Evolutionary conservation across 306 rosid genomes (phyloP).

Genomic region (Cucurbita argyrosperma): DNA sequence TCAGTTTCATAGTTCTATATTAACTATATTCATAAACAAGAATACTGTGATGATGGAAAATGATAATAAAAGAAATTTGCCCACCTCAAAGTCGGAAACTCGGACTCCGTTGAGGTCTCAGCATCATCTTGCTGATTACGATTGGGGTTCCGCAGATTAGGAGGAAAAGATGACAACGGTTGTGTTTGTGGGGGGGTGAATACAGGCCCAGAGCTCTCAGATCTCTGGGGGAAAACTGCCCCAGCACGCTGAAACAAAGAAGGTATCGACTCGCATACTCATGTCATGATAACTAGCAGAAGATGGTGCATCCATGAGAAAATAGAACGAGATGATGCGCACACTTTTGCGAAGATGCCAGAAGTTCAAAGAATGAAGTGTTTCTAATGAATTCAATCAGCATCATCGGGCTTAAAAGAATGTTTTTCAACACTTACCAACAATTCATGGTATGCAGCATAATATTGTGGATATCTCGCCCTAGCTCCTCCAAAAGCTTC

Average conservation of each 20-base stretch:
- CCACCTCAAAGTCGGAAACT: constrained; percentile 83
- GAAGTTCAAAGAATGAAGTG: background rate
- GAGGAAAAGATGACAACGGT: constrained; percentile 73
- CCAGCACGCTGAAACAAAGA: constrained; percentile 68
- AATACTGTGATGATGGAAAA: background rate
- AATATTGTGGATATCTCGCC: constrained; percentile 91
- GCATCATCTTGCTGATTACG: constrained; percentile 30
- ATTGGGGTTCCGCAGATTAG: constrained; percentile 40
- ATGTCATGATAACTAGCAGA: background rate
- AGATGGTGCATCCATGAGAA: background rate
- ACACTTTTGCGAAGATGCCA: background rate
- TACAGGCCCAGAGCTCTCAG: constrained; percentile 68
- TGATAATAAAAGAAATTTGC: constrained; percentile 9
- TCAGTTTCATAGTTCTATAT: background rate
- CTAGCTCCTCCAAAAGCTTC: constrained; percentile 97
- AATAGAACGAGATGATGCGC: background rate
- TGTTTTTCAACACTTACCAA: constrained; percentile 37
- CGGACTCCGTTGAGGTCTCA: constrained; percentile 63
- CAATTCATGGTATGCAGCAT: constrained; percentile 84
- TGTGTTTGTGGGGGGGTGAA: constrained; percentile 89
- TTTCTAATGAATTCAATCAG: background rate
- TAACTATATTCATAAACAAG: background rate
- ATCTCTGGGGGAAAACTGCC: constrained; percentile 79
- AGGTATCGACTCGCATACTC: background rate
- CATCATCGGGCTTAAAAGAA: background rate